Percentiles rank a stretch among this genome's conserved stretches.
phyloP scores from a whole-genome alignment of 2,329 filamentous ascomycete species.

The Fusarium illudens region DNA sequence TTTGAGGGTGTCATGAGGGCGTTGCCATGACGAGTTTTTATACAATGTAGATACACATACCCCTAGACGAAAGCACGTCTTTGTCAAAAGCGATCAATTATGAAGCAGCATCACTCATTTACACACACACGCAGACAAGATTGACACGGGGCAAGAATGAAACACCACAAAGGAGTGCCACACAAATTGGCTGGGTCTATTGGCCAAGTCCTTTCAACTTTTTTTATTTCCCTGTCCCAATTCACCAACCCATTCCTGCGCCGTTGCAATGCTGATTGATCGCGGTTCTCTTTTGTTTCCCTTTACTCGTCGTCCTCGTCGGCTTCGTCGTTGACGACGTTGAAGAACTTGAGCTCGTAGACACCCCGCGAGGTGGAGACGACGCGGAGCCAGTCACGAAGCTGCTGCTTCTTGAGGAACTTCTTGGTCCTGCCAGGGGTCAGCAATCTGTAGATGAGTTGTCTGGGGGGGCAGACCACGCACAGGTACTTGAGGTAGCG shows the following conservation, averaged over 20 bases:
- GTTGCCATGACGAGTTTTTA: conserved; percentile 57
- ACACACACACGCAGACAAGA: neutral
- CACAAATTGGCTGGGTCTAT: conserved; percentile 45
- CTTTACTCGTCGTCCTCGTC: conserved; percentile 98
- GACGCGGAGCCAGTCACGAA: conserved; percentile 99
- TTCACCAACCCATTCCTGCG: conserved; percentile 45
- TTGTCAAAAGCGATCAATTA: neutral
- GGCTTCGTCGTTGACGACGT: conserved; percentile 97
- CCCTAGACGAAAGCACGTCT: neutral
- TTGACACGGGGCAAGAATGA: conserved; percentile 11
- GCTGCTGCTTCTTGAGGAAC: conserved; percentile 99
- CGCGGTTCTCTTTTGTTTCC: conserved; percentile 6
- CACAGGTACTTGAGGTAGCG: conserved; percentile 99
- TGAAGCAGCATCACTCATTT: neutral
- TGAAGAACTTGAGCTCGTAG: conserved; percentile 99
- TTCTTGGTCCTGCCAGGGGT: conserved; percentile 89
- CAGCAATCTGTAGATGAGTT: neutral
- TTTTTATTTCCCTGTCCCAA: conserved; percentile 40
- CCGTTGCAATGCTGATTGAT: conserved; percentile 37
- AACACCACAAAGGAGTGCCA: conserved; percentile 44
- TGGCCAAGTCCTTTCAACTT: conserved; percentile 42
- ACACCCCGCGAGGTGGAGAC: conserved; percentile 98
- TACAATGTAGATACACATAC: neutral
- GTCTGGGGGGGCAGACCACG: conserved; percentile 51
- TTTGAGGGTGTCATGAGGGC: conserved; percentile 91